Evolutionary conservation across 768 basidiomycete genomes (phyloP), one percentile per base, ranked within the genome.

Genomic region (Rhodotorula kratochvilovae): DNA sequence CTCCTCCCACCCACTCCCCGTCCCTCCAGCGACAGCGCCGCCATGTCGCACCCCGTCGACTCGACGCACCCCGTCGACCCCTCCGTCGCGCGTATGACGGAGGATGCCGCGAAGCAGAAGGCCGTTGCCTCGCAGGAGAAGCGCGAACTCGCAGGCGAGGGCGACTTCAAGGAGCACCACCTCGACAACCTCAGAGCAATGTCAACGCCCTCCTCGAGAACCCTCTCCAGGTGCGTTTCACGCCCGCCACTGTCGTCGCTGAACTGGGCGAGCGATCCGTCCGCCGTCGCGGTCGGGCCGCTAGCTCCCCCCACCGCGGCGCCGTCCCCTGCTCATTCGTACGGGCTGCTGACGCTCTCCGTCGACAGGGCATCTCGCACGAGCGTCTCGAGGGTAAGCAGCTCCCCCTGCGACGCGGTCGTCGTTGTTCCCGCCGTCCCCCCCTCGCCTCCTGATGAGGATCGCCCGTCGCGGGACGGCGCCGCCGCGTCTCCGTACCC

Each of bases 351-450:
- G 58, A 59, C 56, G 8, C 42, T 45, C 8, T n/a, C 25, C 27
- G 27, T 39, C 27, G 8, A 43, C 42, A 42, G 70, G 66, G 57
- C 39, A 65, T 71, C 31, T 45, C 61, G 35, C 25, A 27, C 35
- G 29, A 35, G 29, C 59, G 29, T 48, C 51, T 65, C 25, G 39
- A 27, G 46, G 55, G 56, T 55, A 29, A 29, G 39, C 21, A 4
- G 3, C 25, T 19, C 19, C 4, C 13, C 42, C 11, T 33, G 0
- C 39, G 39, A 39, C 39, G 39, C 39, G 8, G 36, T 19, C 23
- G 39, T 83, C 83, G 31, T 79, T 71, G 83, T 95, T 95, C 70
- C 17, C 19, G 19, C 21, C 21, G 45, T 23, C 5, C 45, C 19
- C 45, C 45, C 19, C 21, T 3, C 3, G 21, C 21, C 45, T 23